Base-by-base conservation (phyloP, 768 basidiomycete genomes). In the Boletus patriciae region DNA sequence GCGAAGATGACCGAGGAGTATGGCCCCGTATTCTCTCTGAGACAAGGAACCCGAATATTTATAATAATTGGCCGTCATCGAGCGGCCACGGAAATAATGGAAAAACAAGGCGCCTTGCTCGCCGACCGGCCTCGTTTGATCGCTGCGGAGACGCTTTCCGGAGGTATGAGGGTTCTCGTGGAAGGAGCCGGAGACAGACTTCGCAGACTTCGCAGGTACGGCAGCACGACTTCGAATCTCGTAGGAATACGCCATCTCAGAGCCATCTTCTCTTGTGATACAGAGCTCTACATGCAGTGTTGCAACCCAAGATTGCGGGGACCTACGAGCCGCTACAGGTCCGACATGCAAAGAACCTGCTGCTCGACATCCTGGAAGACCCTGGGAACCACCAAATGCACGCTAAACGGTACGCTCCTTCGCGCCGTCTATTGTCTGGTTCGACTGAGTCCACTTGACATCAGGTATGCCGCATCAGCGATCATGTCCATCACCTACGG, bases 1-100 rank as follows among this genome's bases (percentile, higher is more conserved):
- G 80, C 85, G 34, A 75, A 80, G 62, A 81, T 83, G 79, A 82
- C 80, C 3, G 74, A 84, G 62, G 62, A 77, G 57, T 86, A 86
- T 61, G 85, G 86, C 0, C 84, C 85, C 0, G 75, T 87, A 0
- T 83, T 85, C 58, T 77, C 80, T 0, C 65, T 86, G 1, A 74
- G 77, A 6, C 79, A 81, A 60, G 84, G 85, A 1, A 6, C 38
- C 12, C 42, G 43, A 3, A 11, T 55, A 4, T 65, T 60, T 12
- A 52, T 70, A 1, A 21, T 70, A 13, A 65, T 70, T 10, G 70
- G 67, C 1, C 64, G 69, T 47, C 52, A 70, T 42, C 57, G 41
- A 64, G 75, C 74, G 6, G 77, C 73, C 1, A 55, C 69, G 25
- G 77, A 78, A 12, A 74, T 78, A 46, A 69, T 78, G 70, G 71